Percentiles rank a stretch among this genome's conserved stretches.
These are phyloP conservation scores for Kickxella alabastrina DNA, from an alignment of 192 early-diverging fungal genomes.

Conservation along the genomic window DNA sequence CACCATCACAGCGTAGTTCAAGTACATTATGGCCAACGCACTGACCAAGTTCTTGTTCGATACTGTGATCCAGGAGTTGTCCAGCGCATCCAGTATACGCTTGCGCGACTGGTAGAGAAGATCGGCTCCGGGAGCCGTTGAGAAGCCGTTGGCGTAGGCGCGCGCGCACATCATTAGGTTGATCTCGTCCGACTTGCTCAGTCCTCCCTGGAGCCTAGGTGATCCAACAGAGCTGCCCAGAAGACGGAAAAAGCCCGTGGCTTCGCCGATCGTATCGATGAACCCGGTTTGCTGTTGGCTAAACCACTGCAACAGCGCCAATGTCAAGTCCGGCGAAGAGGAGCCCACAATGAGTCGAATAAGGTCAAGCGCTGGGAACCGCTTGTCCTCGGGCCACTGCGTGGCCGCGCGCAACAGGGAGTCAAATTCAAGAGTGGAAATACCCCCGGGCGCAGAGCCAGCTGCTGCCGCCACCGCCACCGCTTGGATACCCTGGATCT, in stretches of 20 bases:
- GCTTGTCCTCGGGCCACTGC: constrained; percentile 63
- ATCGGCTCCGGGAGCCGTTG: constrained; percentile 43
- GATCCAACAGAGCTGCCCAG: neutral
- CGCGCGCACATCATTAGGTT: constrained; percentile 78
- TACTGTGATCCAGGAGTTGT: constrained; percentile 19
- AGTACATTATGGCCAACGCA: constrained; percentile 23
- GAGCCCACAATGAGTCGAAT: constrained; percentile 68
- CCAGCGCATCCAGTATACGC: constrained; percentile 23
- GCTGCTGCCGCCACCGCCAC: too few species aligned
- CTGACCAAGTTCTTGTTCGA: constrained; percentile 32
- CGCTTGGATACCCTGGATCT: constrained; percentile 14
- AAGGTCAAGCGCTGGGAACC: constrained; percentile 85
- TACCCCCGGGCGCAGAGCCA: too few species aligned
- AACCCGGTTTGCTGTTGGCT: constrained; percentile 48
- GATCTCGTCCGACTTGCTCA: constrained; percentile 55
- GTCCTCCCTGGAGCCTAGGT: neutral
- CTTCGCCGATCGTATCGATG: constrained; percentile 34
- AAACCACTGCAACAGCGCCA: constrained; percentile 21
- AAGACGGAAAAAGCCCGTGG: constrained; percentile 31
- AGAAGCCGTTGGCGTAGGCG: constrained; percentile 69
- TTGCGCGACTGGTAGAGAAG: constrained; percentile 34
- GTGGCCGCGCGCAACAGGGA: constrained; percentile 55
- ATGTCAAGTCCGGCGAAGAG: constrained; percentile 32
- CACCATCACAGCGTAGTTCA: constrained; percentile 35
- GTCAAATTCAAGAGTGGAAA: too few species aligned